Evolutionary conservation across 169 alveolate genomes (phyloP).

Genomic region (Plasmodium falciparum): DNA sequence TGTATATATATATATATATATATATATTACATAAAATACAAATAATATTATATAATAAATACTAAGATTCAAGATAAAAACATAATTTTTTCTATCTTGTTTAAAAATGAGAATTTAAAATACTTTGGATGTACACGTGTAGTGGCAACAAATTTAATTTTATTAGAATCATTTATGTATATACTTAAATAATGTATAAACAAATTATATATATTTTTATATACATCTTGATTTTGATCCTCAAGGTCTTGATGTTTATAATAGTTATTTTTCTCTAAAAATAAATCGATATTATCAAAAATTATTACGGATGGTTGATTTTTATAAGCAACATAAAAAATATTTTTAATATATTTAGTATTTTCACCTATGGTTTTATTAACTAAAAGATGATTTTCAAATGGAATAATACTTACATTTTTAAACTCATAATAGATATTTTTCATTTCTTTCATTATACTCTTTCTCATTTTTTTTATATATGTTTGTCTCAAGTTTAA

Average conservation of each 20-base stretch:
- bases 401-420: slow-evolving; percentile 73
- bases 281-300: slow-evolving; percentile 72
- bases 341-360: slow-evolving; percentile 54
- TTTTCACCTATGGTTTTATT: slow-evolving; percentile 74
- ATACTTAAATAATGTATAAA: slow-evolving; percentile 49
- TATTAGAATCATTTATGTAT: slow-evolving; percentile 45
- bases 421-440: slow-evolving; percentile 34
- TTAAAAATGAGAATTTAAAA: slow-evolving; percentile 74
- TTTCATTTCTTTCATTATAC: slow-evolving; percentile 26
- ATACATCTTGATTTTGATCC: slow-evolving; percentile 74
- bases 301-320: slow-evolving; percentile 74
- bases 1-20: neutral
- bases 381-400: slow-evolving; percentile 67
- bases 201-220: slow-evolving; percentile 69
- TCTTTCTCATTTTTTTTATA: slow-evolving; percentile 3
- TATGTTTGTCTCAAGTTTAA: too few species aligned
- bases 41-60: slow-evolving; percentile 10
- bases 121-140: slow-evolving; percentile 35
- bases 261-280: slow-evolving; percentile 60
- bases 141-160: slow-evolving; percentile 67
- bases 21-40: neutral
- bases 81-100: slow-evolving; percentile 34
- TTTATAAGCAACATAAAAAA: slow-evolving; percentile 52
- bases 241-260: slow-evolving; percentile 29
- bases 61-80: slow-evolving; percentile 33